A percentile compares a stretch with the other conserved stretches of the same genome.
Evolutionary conservation across 2,329 filamentous ascomycete genomes (phyloP).

Genomic region (Neofusicoccum umdonicola): DNA sequence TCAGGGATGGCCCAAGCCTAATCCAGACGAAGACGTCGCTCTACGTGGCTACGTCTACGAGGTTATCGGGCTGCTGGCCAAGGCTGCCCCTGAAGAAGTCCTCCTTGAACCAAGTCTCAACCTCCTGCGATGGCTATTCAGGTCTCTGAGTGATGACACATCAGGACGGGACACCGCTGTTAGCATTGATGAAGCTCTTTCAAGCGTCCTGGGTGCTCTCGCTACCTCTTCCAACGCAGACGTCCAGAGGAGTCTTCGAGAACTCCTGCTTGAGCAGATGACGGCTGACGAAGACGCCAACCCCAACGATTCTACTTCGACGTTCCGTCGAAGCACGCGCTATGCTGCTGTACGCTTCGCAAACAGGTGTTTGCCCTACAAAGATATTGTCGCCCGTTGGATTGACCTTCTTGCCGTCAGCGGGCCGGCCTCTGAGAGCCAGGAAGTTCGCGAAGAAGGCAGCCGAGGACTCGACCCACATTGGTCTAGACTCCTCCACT

Average conservation of each 20-base stretch:
- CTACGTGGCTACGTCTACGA: slow-evolving; percentile 84
- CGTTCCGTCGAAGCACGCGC: slow-evolving; percentile 57
- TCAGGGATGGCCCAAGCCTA: slow-evolving; percentile 77
- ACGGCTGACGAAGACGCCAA: slow-evolving; percentile 25
- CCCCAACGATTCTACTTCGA: neutral
- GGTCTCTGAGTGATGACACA: slow-evolving; percentile 75
- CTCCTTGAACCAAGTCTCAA: slow-evolving; percentile 52
- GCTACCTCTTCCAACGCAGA: slow-evolving; percentile 43
- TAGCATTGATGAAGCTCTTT: slow-evolving; percentile 85
- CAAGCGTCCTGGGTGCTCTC: slow-evolving; percentile 65
- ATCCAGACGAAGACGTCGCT: slow-evolving; percentile 55
- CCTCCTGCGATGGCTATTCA: slow-evolving; percentile 75
- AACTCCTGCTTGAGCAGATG: slow-evolving; percentile 34
- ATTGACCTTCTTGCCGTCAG: slow-evolving; percentile 80
- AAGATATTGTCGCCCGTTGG: slow-evolving; percentile 78
- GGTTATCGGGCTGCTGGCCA: slow-evolving; percentile 78
- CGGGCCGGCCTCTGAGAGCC: slow-evolving; percentile 64
- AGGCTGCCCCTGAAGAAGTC: slow-evolving; percentile 60
- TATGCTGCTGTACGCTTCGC: slow-evolving; percentile 86
- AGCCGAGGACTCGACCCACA: slow-evolving; percentile 81
- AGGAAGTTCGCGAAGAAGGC: slow-evolving; percentile 86
- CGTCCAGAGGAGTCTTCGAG: slow-evolving; percentile 39
- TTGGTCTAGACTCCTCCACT: slow-evolving; percentile 64
- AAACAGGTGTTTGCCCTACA: slow-evolving; percentile 80
- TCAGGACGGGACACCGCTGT: slow-evolving; percentile 72